These are phyloP conservation scores for Colletotrichum sp. DNA, from an alignment of 2,329 filamentous ascomycete genomes.

Conservation along the genomic window DNA sequence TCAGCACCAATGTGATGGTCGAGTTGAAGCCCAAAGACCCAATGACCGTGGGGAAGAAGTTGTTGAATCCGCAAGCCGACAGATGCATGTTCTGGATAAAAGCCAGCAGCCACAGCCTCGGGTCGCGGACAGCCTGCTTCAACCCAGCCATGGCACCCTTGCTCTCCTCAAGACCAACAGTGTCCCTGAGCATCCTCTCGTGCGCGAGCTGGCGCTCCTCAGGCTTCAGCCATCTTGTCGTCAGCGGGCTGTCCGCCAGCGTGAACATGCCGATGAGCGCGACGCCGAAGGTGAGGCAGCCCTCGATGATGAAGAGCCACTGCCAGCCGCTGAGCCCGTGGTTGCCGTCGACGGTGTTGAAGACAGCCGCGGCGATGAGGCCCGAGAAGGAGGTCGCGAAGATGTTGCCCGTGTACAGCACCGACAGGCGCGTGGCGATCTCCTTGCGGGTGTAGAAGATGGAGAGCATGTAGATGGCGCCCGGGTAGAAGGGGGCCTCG, in stretches of 20 bases:
- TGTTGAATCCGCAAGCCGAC: slow-evolving; percentile 29
- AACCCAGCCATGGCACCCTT: slow-evolving; percentile 39
- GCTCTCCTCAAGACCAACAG: slow-evolving; percentile 34
- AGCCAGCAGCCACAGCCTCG: slow-evolving; percentile 31
- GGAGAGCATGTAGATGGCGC: slow-evolving; percentile 46
- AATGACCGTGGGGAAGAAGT: slow-evolving; percentile 36
- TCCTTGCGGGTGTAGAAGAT: slow-evolving; percentile 61
- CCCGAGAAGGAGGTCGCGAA: slow-evolving; percentile 44
- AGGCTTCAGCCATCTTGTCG: slow-evolving; percentile 37
- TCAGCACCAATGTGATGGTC: slow-evolving; percentile 49
- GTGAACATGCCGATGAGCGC: slow-evolving; percentile 37
- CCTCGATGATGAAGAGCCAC: slow-evolving; percentile 39
- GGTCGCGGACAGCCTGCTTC: slow-evolving; percentile 29
- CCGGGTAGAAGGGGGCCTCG: slow-evolving; percentile 43
- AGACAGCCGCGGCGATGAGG: slow-evolving; percentile 48
- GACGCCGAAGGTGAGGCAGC: slow-evolving; percentile 30
- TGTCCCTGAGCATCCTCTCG: slow-evolving; percentile 38
- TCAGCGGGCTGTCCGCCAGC: slow-evolving; percentile 40
- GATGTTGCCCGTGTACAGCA: slow-evolving; percentile 48
- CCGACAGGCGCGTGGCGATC: slow-evolving; percentile 45
- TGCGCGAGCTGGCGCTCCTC: slow-evolving; percentile 47
- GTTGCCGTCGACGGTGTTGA: slow-evolving; percentile 33
- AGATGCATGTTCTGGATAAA: slow-evolving; percentile 34
- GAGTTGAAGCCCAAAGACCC: slow-evolving; percentile 34
- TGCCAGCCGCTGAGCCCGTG: slow-evolving; percentile 33